Conservation (phyloP, 2,329 filamentous ascomycete genomes). For the Aspergillus tubingensis region DNA sequence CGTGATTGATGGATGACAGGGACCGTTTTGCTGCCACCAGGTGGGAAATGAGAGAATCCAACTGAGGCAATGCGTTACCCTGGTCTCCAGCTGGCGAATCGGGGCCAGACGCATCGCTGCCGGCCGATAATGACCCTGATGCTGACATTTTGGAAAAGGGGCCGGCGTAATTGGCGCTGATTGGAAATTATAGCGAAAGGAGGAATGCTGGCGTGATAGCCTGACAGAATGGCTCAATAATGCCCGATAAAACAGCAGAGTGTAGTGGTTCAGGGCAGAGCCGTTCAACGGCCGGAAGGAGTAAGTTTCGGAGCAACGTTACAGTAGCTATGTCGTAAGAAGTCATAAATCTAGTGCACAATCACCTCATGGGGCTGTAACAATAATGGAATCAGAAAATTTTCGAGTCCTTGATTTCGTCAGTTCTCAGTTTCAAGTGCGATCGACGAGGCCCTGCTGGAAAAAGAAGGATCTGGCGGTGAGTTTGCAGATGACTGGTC, state of each 20-base stretch:
- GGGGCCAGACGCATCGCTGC: conserved; percentile 18
- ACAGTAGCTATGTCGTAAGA: conserved; percentile 11
- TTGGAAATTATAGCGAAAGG: not conserved
- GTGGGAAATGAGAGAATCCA: conserved; percentile 80
- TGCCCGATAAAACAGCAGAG: not conserved
- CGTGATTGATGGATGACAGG: conserved; percentile 77
- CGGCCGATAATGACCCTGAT: conserved; percentile 32
- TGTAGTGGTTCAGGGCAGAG: not conserved
- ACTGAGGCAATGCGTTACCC: conserved; percentile 36
- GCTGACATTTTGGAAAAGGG: conserved; percentile 30
- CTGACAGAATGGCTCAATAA: not conserved
- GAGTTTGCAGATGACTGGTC: conserved; percentile 6
- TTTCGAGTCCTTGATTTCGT: not conserved
- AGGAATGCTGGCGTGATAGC: not conserved
- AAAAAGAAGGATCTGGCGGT: conserved; percentile 11
- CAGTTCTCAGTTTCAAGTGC: not conserved
- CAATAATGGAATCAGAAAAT: not conserved
- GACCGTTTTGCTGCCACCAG: conserved; percentile 86
- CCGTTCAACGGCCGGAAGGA: not conserved
- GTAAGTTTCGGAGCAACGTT: not conserved
- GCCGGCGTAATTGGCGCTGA: not conserved
- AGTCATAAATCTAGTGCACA: conserved; percentile 9
- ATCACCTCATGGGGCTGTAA: conserved; percentile 14
- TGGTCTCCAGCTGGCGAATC: conserved; percentile 18
- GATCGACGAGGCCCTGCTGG: conserved; percentile 4